Conservation (phyloP, 306 rosid species). For the Cicer chorassanicum region DNA sequence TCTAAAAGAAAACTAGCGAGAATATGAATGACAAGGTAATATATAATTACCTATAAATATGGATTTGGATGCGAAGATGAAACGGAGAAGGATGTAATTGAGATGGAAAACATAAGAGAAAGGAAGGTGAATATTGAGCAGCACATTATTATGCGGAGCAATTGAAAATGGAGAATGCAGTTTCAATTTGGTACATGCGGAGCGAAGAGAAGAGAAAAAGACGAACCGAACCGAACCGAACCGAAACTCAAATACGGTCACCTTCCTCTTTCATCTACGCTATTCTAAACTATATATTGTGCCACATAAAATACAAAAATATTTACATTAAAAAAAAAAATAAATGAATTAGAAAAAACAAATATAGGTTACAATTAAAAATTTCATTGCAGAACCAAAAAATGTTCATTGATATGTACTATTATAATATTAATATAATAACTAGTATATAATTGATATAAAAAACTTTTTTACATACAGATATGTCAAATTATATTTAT, state of each 20-base stretch:
- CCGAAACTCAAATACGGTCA: conserved; percentile 14
- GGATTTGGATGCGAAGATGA: not conserved
- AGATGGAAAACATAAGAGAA: not conserved
- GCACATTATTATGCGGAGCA: too few species aligned
- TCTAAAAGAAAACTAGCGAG: not conserved
- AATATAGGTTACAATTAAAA: too few species aligned
- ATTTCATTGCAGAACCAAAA: too few species aligned
- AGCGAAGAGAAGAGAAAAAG: not conserved
- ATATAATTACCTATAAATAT: not conserved
- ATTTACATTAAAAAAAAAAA: too few species aligned
- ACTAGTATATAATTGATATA: too few species aligned
- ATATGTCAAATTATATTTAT: too few species aligned
- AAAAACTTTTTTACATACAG: too few species aligned
- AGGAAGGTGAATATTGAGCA: not conserved
- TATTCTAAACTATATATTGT: not conserved
- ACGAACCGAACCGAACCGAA: conserved; percentile 29
- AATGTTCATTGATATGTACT: too few species aligned
- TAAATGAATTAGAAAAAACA: too few species aligned
- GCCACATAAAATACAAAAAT: too few species aligned
- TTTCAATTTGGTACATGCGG: not conserved
- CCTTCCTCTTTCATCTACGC: not conserved
- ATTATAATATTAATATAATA: too few species aligned
- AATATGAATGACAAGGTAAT: not conserved
- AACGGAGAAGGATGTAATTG: not conserved
- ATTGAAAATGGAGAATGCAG: not conserved